Evolutionary conservation across 192 early-diverging fungal species (phyloP).

Genomic region (Entomortierella beljakovae): DNA sequence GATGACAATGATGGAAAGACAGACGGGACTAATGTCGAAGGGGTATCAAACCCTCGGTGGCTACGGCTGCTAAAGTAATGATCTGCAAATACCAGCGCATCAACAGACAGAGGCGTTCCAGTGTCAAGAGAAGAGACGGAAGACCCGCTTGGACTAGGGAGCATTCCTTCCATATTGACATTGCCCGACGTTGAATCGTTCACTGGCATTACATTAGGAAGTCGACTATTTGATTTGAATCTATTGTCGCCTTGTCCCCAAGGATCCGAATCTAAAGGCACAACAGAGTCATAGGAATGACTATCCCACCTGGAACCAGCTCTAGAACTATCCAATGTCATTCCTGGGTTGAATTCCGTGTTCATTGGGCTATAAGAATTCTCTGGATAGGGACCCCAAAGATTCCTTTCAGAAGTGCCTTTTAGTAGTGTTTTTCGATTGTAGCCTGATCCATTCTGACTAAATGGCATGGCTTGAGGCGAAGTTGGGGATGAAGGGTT

Average conservation of each 20-base stretch:
- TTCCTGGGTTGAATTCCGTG: background rate
- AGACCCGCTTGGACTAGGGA: constrained; percentile 26
- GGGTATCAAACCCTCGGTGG: constrained; percentile 29
- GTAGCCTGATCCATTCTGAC: constrained; percentile 15
- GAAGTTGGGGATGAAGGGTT: constrained; percentile 37
- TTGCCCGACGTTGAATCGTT: background rate
- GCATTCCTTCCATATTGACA: constrained; percentile 12
- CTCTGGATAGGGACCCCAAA: constrained; percentile 19
- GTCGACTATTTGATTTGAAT: background rate
- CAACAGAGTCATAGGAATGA: background rate
- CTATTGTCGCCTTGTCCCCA: constrained; percentile 7
- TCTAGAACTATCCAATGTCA: background rate
- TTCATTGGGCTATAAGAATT: background rate
- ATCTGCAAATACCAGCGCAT: constrained; percentile 40
- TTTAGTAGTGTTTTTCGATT: constrained; percentile 10
- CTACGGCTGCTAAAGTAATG: constrained; percentile 37
- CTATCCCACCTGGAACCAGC: background rate
- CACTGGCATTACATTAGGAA: too few species aligned
- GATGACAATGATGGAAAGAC: background rate
- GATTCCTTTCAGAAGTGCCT: constrained; percentile 12
- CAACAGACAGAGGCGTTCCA: constrained; percentile 13
- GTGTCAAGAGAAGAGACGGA: constrained; percentile 22
- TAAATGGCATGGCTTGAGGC: constrained; percentile 10
- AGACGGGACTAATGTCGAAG: constrained; percentile 6
- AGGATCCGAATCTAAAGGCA: background rate